A percentile compares a stretch with the other conserved stretches of the same genome.
Evolutionary conservation across 768 basidiomycete genomes (phyloP).

Genomic region (Trametopsis cervina): DNA sequence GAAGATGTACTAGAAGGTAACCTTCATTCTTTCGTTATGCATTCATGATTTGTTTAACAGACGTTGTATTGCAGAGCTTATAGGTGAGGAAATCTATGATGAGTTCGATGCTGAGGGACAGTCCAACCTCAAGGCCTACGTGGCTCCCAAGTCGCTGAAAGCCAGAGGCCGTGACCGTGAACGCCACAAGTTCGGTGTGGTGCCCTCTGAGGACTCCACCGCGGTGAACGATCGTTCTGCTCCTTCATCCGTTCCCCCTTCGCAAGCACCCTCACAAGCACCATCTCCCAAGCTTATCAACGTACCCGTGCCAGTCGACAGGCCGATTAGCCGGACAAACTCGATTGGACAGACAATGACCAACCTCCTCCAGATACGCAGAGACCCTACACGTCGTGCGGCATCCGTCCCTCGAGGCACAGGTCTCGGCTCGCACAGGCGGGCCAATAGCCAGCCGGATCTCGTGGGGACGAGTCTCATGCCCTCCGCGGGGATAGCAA

Average conservation of each 20-base stretch:
- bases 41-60: too few relatives aligned
- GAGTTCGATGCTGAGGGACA: conserved; percentile 73
- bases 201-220: neutral
- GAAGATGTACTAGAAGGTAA: conserved; percentile 83
- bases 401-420: too few relatives aligned
- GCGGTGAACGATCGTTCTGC: neutral
- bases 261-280: neutral
- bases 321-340: conserved; percentile 2
- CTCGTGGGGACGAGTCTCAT: too few relatives aligned
- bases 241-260: conserved; percentile 1
- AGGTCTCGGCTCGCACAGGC: too few relatives aligned
- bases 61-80: conserved; percentile 50
- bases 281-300: too few relatives aligned
- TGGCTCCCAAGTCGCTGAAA: conserved; percentile 3
- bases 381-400: too few relatives aligned
- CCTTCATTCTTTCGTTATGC: neutral
- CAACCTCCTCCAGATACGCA: too few relatives aligned
- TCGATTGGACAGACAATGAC: conserved; percentile 5
- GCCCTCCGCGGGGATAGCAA: too few relatives aligned
- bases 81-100: conserved; percentile 85
- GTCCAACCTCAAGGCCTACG: conserved; percentile 13
- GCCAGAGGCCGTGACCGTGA: neutral
- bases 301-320: neutral
- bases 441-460: too few relatives aligned
- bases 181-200: neutral